Conservation (phyloP, 2,329 filamentous ascomycete genomes). For the Aureobasidium sp. region DNA sequence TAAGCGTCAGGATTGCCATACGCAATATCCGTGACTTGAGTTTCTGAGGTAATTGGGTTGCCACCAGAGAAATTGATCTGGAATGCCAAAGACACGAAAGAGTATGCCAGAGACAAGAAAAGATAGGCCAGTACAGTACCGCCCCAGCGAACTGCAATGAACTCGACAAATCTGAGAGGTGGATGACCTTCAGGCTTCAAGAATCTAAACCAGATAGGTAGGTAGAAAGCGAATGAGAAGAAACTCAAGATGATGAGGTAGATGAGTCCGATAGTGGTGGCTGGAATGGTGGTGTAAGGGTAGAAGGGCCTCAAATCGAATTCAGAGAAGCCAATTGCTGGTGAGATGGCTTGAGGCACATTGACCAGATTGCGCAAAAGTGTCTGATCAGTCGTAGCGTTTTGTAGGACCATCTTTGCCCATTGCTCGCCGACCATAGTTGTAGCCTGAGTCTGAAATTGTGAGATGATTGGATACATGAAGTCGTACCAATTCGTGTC, state of each 20-base stretch:
- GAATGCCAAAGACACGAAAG: slow-evolving; percentile 56
- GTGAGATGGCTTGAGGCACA: slow-evolving; percentile 48
- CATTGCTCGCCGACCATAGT: slow-evolving; percentile 43
- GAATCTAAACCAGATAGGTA: slow-evolving; percentile 55
- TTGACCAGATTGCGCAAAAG: slow-evolving; percentile 37
- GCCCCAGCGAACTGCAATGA: slow-evolving; percentile 51
- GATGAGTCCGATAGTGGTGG: slow-evolving; percentile 57
- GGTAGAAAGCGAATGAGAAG: slow-evolving; percentile 58
- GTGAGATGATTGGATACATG: slow-evolving; percentile 45
- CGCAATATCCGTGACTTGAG: slow-evolving; percentile 26
- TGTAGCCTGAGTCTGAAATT: slow-evolving; percentile 42
- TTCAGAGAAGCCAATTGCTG: slow-evolving; percentile 49
- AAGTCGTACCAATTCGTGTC: slow-evolving; percentile 45
- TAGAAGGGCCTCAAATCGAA: slow-evolving; percentile 55
- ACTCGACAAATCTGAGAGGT: slow-evolving; percentile 51
- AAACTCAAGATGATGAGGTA: slow-evolving; percentile 62
- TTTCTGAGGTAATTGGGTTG: slow-evolving; percentile 41
- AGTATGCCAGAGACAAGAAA: slow-evolving; percentile 56
- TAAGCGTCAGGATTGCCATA: slow-evolving; percentile 46
- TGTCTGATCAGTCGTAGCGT: slow-evolving; percentile 32
- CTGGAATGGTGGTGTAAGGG: slow-evolving; percentile 44
- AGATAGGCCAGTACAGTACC: slow-evolving; percentile 53
- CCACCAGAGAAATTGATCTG: slow-evolving; percentile 49
- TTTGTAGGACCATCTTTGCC: slow-evolving; percentile 36
- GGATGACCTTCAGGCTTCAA: slow-evolving; percentile 49